Base-by-base conservation (phyloP, 1,284 basidiomycete genomes). In the Melampsora larici-populina region DNA sequence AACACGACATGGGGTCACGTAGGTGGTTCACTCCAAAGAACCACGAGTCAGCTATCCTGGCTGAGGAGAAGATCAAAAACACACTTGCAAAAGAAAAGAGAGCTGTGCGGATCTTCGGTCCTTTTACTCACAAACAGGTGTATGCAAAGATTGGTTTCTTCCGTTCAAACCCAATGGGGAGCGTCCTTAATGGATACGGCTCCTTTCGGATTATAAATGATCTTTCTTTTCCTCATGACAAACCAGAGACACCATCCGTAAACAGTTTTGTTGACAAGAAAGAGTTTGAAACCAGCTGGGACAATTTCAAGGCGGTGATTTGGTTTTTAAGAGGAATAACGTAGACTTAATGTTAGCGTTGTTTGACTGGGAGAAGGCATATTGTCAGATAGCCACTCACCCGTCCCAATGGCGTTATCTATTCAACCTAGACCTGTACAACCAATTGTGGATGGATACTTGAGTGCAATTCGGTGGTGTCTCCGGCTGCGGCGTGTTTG, bases 41-140 rank as follows among this genome's bases (percentile, higher is more conserved):
- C n/a, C n/a, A n/a, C n/a, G n/a, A n/a, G n/a, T n/a, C n/a, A n/a
- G n/a, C 69, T 2, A 4, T 26, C 5, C 5, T 6, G 46, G 69
- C 51, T 0, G 36, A 7, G 46, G 31, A 55, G 9, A 21, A 70
- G 21, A 60, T 70, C 11, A 18, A 40, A 11, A 24, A 36, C 11
- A 31, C n/a, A 4, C 21, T 70, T 17, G n/a, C 33, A 5, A 67
- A 67, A 46, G 66, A 67, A 21, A 8, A 18, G 2, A 29, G n/a
- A 2, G 40, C 66, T 2, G 6, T 6, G 1, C 1, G 40, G 21
- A 67, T 67, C 24, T 46, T 67, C 31, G 66, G 66, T 21, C 66
- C 66, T 15, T 67, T 48, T 31, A 67, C 18, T 17, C 66, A 67
- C 33, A 40, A 46, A 17, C 7, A 67, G n/a, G 66, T 67, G 11